Conservation (phyloP, 768 basidiomycete genomes). For the Amanita jacksonii region DNA sequence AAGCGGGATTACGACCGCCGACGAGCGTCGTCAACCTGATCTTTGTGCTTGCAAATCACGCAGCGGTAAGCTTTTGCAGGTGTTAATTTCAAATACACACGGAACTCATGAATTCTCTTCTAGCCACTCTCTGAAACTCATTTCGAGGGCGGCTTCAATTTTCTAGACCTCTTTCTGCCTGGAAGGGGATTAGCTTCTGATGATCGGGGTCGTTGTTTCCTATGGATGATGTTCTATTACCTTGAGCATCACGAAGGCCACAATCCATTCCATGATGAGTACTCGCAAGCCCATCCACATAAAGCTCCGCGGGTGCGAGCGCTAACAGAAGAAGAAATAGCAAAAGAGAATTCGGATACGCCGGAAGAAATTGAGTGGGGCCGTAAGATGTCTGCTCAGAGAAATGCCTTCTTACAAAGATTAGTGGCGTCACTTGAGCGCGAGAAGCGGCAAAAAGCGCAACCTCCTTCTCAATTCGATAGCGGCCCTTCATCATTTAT, state of each 20-base stretch:
- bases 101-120: constrained; percentile 8
- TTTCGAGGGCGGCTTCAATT: constrained; percentile 67
- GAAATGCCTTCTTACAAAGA: constrained; percentile 63
- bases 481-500: constrained; percentile 23
- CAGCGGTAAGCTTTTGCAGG: constrained; percentile 45
- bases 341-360: constrained; percentile 70
- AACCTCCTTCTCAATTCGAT: constrained; percentile 29
- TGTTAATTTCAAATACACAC: background rate
- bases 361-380: constrained; percentile 74
- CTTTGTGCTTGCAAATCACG: constrained; percentile 74
- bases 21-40: constrained; percentile 83
- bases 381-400: constrained; percentile 56
- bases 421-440: constrained; percentile 48
- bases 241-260: constrained; percentile 51
- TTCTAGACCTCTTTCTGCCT: constrained; percentile 80
- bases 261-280: constrained; percentile 74
- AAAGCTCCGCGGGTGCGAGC: constrained; percentile 56
- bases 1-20: constrained; percentile 54
- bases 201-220: constrained; percentile 69
- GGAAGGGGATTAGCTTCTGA: constrained; percentile 54
- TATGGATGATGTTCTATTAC: constrained; percentile 81
- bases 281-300: constrained; percentile 42
- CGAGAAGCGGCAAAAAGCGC: constrained; percentile 38
- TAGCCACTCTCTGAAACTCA: constrained; percentile 57
- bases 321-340: constrained; percentile 45